A percentile compares a stretch with the other conserved stretches of the same genome.
Conservation (phyloP, 192 early-diverging fungal species). For the Ambispora gerdemannii region DNA sequence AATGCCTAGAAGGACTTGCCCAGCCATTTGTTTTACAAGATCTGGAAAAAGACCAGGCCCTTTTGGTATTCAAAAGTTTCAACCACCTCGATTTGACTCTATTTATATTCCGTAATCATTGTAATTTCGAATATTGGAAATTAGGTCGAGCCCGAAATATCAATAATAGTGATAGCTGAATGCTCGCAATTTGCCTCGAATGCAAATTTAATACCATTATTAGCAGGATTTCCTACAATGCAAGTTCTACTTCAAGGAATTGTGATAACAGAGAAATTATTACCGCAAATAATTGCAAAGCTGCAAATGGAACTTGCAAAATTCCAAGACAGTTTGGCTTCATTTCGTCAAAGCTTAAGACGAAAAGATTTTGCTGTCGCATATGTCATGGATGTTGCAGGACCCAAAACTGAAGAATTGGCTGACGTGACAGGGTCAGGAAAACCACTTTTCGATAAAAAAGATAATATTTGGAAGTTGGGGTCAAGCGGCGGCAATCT, state of each 20-base stretch:
- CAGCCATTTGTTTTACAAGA: constrained; percentile 37
- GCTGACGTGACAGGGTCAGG: constrained; percentile 37
- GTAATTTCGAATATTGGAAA: too few species aligned
- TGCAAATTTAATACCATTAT: constrained; percentile 50
- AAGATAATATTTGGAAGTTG: constrained; percentile 53
- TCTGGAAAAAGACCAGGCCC: constrained; percentile 16
- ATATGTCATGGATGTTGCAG: constrained; percentile 44
- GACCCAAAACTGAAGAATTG: constrained; percentile 35
- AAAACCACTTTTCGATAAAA: constrained; percentile 26
- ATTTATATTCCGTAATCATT: too few species aligned
- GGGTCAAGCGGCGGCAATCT: constrained; percentile 55
- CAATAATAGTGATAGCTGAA: constrained; percentile 57
- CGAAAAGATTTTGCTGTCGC: constrained; percentile 40
- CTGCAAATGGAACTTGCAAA: constrained; percentile 39
- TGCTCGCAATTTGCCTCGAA: constrained; percentile 62
- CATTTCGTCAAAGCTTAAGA: constrained; percentile 44
- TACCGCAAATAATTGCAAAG: constrained; percentile 37
- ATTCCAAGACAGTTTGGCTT: constrained; percentile 44
- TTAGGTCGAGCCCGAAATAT: constrained; percentile 40
- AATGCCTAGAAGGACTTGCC: constrained; percentile 34
- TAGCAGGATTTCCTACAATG: constrained; percentile 60
- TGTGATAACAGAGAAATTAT: constrained; percentile 39
- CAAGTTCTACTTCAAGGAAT: constrained; percentile 52
- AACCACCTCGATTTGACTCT: too few species aligned
- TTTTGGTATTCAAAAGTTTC: constrained; percentile 8